Percentiles rank a stretch among this genome's conserved stretches.
phyloP scores from a whole-genome alignment of 2,329 filamentous ascomycete species.

The Penicillium sp. region DNA sequence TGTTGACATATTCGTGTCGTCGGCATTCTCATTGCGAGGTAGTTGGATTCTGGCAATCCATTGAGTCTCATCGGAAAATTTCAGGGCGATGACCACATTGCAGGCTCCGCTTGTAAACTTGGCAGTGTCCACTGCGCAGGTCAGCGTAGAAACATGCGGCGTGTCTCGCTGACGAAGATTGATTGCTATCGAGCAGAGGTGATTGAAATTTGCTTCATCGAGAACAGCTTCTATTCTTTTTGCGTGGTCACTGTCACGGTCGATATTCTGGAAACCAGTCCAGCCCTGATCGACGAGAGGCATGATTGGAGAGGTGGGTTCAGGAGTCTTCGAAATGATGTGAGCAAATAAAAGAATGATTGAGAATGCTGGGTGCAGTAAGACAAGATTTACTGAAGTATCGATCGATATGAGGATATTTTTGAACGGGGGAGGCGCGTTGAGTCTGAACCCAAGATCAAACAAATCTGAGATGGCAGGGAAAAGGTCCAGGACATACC shows the following conservation, averaged over 20 bases:
- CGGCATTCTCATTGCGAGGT: neutral
- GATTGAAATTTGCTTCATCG: conserved; percentile 1
- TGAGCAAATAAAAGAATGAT: too few relatives aligned
- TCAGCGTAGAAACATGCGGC: neutral
- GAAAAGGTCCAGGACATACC: too few relatives aligned
- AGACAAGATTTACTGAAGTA: too few relatives aligned
- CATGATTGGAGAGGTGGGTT: neutral
- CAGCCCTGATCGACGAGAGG: conserved; percentile 1
- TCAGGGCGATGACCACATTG: conserved; percentile 5
- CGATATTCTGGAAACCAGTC: conserved; percentile 1
- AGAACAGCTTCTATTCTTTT: conserved; percentile 1
- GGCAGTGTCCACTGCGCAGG: neutral
- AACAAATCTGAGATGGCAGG: too few relatives aligned
- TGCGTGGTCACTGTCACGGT: neutral
- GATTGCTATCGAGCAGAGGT: conserved; percentile 4
- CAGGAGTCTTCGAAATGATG: too few relatives aligned
- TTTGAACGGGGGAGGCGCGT: too few relatives aligned
- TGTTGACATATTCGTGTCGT: neutral
- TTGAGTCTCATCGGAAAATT: conserved; percentile 3
- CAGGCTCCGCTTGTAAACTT: conserved; percentile 4
- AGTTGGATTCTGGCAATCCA: conserved; percentile 5
- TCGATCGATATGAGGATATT: too few relatives aligned
- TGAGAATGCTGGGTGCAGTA: too few relatives aligned
- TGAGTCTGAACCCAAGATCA: too few relatives aligned
- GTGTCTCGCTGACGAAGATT: neutral